Conservation (phyloP, 2,329 filamentous ascomycete genomes). For the Colletotrichum sp. region DNA sequence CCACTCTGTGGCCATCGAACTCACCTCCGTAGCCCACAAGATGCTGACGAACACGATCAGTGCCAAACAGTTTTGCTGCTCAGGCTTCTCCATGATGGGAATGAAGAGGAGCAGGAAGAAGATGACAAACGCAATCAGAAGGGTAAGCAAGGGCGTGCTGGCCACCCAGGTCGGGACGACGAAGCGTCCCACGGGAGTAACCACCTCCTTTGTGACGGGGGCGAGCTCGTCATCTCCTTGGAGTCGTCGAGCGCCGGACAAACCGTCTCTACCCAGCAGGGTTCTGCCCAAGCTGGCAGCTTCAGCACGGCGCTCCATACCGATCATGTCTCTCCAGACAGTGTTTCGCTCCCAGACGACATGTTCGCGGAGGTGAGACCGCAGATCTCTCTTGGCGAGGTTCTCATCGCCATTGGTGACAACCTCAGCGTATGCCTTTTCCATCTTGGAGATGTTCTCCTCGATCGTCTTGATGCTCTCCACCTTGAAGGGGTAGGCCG, state of each 20-base stretch:
- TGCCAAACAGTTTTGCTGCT: conserved; percentile 96
- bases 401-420: conserved; percentile 82
- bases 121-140: conserved; percentile 72
- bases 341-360: conserved; percentile 99
- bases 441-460: conserved; percentile 75
- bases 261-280: conserved; percentile 76
- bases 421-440: conserved; percentile 79
- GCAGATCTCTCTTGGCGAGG: conserved; percentile 81
- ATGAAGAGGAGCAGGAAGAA: conserved; percentile 78
- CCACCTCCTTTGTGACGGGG: conserved; percentile 68
- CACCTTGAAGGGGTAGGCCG: conserved; percentile 81
- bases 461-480: conserved; percentile 75
- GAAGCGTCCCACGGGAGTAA: conserved; percentile 81
- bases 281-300: conserved; percentile 90
- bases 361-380: conserved; percentile 91
- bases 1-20: conserved; percentile 19
- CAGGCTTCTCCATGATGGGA: conserved; percentile 83
- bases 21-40: conserved; percentile 93
- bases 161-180: conserved; percentile 82
- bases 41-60: conserved; percentile 93
- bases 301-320: conserved; percentile 93
- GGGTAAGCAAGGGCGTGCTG: conserved; percentile 78
- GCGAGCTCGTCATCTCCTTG: conserved; percentile 83
- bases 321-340: conserved; percentile 98
- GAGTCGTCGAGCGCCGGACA: conserved; percentile 70